phyloP scores from a whole-genome alignment of 352 stramenopile species.

The Nothophytophthora sp. region DNA sequence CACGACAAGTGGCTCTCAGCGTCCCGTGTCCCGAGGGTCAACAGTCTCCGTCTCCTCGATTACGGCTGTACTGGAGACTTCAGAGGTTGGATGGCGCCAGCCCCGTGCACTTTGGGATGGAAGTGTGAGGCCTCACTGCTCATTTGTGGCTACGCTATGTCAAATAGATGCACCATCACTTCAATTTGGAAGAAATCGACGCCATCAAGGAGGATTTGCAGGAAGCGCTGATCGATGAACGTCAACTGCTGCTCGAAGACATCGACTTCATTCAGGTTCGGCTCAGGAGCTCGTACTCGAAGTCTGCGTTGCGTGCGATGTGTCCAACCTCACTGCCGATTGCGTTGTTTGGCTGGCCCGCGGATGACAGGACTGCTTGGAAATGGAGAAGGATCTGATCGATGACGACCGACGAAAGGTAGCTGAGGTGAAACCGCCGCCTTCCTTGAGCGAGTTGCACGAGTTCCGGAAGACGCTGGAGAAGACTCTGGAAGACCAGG shows the following conservation, averaged over 20 bases:
- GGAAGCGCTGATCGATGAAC: conserved; percentile 58
- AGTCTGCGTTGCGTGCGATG: too few relatives aligned
- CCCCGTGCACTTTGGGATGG: background rate
- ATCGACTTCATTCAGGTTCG: conserved; percentile 84
- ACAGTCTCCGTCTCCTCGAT: conserved; percentile 63
- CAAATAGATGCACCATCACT: conserved; percentile 41
- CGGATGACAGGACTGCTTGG: conserved; percentile 56
- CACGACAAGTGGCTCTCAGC: conserved; percentile 42
- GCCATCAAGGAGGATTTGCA: conserved; percentile 63
- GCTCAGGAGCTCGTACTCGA: background rate
- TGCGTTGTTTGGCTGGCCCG: too few relatives aligned
- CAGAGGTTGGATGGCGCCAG: conserved; percentile 54
- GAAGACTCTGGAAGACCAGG: conserved; percentile 62
- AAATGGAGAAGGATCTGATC: conserved; percentile 87
- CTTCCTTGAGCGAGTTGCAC: conserved; percentile 65
- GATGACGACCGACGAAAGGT: conserved; percentile 68
- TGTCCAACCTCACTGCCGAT: too few relatives aligned
- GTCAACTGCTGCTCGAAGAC: conserved; percentile 68
- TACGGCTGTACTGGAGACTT: conserved; percentile 57
- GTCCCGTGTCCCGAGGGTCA: conserved; percentile 65
- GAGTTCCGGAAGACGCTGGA: conserved; percentile 61
- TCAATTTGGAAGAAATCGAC: conserved; percentile 81
- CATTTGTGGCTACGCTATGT: background rate
- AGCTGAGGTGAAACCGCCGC: conserved; percentile 29
- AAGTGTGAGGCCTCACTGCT: conserved; percentile 1